Evolutionary conservation across 108 stramenopile genomes (phyloP), one percentile per base, ranked within the genome.

Genomic region (Cyclotella atomus): DNA sequence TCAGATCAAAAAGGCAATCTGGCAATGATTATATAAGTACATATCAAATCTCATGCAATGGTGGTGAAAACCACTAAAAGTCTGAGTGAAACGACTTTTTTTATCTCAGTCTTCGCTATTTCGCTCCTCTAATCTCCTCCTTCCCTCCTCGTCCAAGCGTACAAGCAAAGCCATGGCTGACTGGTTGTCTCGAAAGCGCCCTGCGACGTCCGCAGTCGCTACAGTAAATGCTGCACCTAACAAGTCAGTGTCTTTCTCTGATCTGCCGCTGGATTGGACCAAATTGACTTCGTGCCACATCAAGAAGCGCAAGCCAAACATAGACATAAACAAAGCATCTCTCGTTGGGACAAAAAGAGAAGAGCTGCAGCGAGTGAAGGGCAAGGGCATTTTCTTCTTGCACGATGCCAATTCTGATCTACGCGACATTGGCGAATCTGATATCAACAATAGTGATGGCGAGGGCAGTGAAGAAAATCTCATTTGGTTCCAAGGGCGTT

Each of bases 401-500:
- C 91, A 87, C 57, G 74, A 82, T 35, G 25, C 66, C n/a, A 71
- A 90, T 74, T 77, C 87, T 23, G 33, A 62, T 28, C 21, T 71
- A 0, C 17, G 17, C 23, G 46, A 65, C 32, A 47, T 14, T 28
- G 43, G 47, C n/a, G 27, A 54, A 29, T 28, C 21, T 29, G 20
- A 47, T 41, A 34, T 62, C 25, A 29, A 54, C 45, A 35, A 57
- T 3, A 24, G 30, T 28, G 59, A 67, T 15, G n/a, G n/a, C n/a
- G n/a, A n/a, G n/a, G n/a, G n/a, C n/a, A n/a, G n/a, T n/a, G n/a
- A n/a, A n/a, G n/a, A n/a, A n/a, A 27, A 36, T 23, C 47, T 23
- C 0, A 73, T 47, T 16, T 93, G 92, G 92, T 82, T 90, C 54
- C 92, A 93, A 61, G 92, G 92, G 19, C 81, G 89, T 54, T 90